Percentiles rank a stretch among this genome's conserved stretches.
Conservation (phyloP, 208 protist genomes). For the Polymyxa betae region DNA sequence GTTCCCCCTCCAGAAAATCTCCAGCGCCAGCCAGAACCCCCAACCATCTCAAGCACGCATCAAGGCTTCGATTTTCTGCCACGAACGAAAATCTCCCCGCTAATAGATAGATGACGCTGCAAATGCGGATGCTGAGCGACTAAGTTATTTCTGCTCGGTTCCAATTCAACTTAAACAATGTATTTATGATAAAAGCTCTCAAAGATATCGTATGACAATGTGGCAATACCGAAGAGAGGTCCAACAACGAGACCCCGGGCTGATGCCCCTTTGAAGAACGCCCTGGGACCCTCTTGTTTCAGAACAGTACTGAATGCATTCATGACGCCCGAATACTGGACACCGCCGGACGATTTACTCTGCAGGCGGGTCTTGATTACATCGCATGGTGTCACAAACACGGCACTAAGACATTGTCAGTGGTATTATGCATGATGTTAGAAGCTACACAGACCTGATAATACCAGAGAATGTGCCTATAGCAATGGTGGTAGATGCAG, state of each 20-base stretch:
- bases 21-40: background rate
- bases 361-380: slow-evolving; percentile 45
- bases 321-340: background rate
- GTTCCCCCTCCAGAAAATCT: background rate
- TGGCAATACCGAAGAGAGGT: slow-evolving; percentile 11
- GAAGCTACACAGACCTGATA: background rate
- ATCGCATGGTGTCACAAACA: background rate
- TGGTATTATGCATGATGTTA: too few species aligned
- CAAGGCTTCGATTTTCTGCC: too few species aligned
- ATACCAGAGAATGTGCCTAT: background rate
- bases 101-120: background rate
- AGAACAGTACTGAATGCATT: slow-evolving; percentile 4
- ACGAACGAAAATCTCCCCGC: background rate
- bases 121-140: too few species aligned
- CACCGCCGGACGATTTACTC: background rate
- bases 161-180: too few species aligned
- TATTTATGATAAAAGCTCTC: background rate
- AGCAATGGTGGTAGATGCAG: background rate
- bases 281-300: background rate
- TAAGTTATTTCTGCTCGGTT: too few species aligned
- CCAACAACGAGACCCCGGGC: slow-evolving; percentile 21
- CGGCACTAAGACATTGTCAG: background rate
- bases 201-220: slow-evolving; percentile 21
- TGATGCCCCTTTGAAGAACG: slow-evolving; percentile 31
- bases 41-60: background rate